Percentiles rank a stretch among this genome's conserved stretches.
phyloP scores from a whole-genome alignment of 148 eudicot genomes.

The Cornus kousa region DNA sequence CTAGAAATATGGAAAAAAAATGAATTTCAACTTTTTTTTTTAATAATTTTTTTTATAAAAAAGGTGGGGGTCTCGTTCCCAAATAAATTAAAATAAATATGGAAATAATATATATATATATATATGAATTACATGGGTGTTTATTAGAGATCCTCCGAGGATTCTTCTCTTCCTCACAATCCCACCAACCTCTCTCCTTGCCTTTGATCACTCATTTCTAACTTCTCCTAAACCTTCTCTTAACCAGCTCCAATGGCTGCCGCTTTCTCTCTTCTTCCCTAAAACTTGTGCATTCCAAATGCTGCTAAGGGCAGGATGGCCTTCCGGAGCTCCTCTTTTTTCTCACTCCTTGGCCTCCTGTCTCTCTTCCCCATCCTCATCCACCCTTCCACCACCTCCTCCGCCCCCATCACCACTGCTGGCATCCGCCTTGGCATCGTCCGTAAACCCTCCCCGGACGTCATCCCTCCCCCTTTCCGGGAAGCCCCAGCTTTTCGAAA shows the following conservation, averaged over 20 bases:
- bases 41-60: no score
- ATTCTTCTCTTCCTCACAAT: constrained; percentile 23
- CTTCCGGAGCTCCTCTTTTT: neutral
- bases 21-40: no score
- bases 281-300: neutral
- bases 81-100: no score
- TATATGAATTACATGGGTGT: neutral
- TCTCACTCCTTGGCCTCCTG: constrained; percentile 14
- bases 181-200: constrained; percentile 1
- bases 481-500: constrained; percentile 23
- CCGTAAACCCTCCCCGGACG: constrained; percentile 13
- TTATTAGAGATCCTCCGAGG: constrained; percentile 10
- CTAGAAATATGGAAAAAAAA: no score
- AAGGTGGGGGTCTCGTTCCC: no score
- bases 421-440: constrained; percentile 18
- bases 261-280: neutral
- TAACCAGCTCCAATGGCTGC: constrained; percentile 16
- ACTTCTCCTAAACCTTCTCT: constrained; percentile 10
- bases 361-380: constrained; percentile 10
- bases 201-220: constrained; percentile 8
- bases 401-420: constrained; percentile 2
- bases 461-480: neutral
- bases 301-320: constrained; percentile 32
- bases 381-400: constrained; percentile 1
- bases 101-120: no score